A percentile compares a stretch with the other conserved stretches of the same genome.
These are phyloP conservation scores for Daucus carota DNA, from an alignment of 129 eudicot species.

Conservation along the genomic window DNA sequence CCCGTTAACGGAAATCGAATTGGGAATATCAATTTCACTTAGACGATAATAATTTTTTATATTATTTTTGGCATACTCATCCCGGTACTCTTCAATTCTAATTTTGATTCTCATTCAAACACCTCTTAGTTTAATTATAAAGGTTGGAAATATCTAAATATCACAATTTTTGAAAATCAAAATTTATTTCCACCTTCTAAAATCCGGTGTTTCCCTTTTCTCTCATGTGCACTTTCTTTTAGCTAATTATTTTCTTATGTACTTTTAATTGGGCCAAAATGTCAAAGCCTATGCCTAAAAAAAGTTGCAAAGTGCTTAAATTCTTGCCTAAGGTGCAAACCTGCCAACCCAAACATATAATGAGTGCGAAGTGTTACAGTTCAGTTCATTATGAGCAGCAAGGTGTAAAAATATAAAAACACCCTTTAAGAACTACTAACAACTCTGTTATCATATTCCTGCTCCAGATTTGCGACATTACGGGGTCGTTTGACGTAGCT, in stretches of 20 bases:
- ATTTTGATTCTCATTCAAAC: too few relatives aligned
- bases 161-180: too few relatives aligned
- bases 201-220: background rate
- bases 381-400: background rate
- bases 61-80: too few relatives aligned
- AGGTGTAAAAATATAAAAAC: background rate
- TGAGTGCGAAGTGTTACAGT: background rate
- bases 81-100: too few relatives aligned
- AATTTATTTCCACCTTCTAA: too few relatives aligned
- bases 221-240: too few relatives aligned
- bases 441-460: background rate
- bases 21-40: too few relatives aligned
- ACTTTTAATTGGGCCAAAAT: background rate
- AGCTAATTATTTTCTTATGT: background rate
- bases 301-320: background rate
- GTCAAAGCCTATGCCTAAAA: conserved; percentile 1
- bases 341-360: background rate
- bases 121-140: too few relatives aligned
- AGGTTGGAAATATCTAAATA: too few relatives aligned
- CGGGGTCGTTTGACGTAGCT: too few relatives aligned
- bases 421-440: background rate
- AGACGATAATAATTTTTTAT: too few relatives aligned
- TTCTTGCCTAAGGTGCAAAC: background rate
- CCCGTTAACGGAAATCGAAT: too few relatives aligned
- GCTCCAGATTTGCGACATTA: background rate